These are phyloP conservation scores for Epichloe baconii DNA, from an alignment of 2,329 filamentous ascomycete species.

Conservation along the genomic window DNA sequence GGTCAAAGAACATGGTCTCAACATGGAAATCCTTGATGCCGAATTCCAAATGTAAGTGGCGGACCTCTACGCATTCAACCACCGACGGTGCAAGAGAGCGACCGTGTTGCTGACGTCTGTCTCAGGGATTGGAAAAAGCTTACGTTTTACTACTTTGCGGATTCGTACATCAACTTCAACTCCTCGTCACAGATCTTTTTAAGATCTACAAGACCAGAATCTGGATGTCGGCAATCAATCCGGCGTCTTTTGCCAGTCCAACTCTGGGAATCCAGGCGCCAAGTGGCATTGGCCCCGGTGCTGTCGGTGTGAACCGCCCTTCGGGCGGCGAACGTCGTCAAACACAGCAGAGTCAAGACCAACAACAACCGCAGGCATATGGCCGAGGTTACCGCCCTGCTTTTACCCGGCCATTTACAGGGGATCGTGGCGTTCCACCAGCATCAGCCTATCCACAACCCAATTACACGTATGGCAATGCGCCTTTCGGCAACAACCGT, in stretches of 20 bases:
- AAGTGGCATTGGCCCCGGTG: conserved; percentile 52
- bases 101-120: conserved; percentile 5
- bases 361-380: conserved; percentile 21
- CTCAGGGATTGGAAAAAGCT: conserved; percentile 94
- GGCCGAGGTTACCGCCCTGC: conserved; percentile 28
- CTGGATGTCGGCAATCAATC: conserved; percentile 99
- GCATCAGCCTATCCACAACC: conserved; percentile 21
- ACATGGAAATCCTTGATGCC: conserved; percentile 97
- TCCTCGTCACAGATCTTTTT: conserved; percentile 94
- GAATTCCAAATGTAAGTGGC: conserved; percentile 92
- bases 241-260: conserved; percentile 80
- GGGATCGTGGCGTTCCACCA: conserved; percentile 28
- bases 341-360: conserved; percentile 27
- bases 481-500: conserved; percentile 21
- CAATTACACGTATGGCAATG: conserved; percentile 23
- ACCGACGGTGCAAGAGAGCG: background rate
- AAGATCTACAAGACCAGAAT: conserved; percentile 99
- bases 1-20: conserved; percentile 82
- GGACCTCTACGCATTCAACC: background rate
- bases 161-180: conserved; percentile 98
- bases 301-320: conserved; percentile 44
- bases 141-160: conserved; percentile 97
- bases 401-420: conserved; percentile 28
- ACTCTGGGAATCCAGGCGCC: conserved; percentile 58
- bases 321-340: conserved; percentile 33